phyloP scores from a whole-genome alignment of 441 rosid species.

The Pelargonium australe region DNA sequence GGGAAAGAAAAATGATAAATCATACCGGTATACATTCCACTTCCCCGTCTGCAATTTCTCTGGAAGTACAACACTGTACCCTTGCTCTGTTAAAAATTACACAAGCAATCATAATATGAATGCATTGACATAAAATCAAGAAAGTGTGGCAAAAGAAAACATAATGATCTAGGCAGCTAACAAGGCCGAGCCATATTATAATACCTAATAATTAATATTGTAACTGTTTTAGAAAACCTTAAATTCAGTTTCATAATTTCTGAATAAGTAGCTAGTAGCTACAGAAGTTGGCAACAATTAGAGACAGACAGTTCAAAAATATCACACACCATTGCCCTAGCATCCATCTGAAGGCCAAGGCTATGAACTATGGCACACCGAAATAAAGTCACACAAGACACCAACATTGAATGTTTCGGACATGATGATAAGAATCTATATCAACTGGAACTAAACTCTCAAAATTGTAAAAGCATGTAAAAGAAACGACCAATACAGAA shows the following conservation, averaged over 20 bases:
- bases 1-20: conserved; percentile 3
- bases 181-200: neutral
- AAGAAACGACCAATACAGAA: neutral
- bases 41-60: conserved; percentile 85
- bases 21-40: conserved; percentile 93
- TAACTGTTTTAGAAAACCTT: neutral
- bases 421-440: neutral
- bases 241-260: neutral
- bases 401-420: neutral
- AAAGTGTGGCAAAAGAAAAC: conserved; percentile 3
- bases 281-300: neutral
- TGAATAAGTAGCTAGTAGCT: neutral
- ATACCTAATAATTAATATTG: neutral
- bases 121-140: conserved; percentile 11
- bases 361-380: neutral
- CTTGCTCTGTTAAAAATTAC: conserved; percentile 55
- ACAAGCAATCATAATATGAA: conserved; percentile 14
- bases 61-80: conserved; percentile 87
- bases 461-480: neutral
- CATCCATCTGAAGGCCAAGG: neutral
- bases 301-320: neutral
- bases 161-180: conserved; percentile 1
- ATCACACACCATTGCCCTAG: neutral
- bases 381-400: neutral
- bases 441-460: neutral